A percentile compares a stretch with the other conserved stretches of the same genome.
These are phyloP conservation scores for Elsinoe batatas DNA, from an alignment of 2,329 filamentous ascomycete species.

Conservation along the genomic window DNA sequence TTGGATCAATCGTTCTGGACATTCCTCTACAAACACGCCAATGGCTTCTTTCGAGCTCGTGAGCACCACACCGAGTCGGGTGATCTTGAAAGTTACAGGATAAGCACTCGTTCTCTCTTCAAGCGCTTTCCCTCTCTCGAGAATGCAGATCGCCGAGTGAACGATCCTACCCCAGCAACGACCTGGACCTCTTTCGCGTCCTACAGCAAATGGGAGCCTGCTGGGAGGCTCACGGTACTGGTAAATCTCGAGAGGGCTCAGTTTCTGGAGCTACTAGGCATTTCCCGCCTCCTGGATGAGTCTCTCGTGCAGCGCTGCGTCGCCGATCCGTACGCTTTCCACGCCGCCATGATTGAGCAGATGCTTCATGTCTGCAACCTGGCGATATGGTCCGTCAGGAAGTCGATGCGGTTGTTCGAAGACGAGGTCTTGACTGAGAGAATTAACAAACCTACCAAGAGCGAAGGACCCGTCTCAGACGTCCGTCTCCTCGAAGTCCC, in stretches of 20 bases:
- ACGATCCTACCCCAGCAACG: too few relatives aligned
- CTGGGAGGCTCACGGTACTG: too few relatives aligned
- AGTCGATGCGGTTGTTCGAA: conserved; percentile 13
- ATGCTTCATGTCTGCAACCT: not conserved
- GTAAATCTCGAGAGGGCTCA: too few relatives aligned
- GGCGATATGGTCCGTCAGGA: conserved; percentile 13
- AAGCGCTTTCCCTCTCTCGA: not conserved
- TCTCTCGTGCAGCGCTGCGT: not conserved
- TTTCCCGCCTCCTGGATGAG: too few relatives aligned
- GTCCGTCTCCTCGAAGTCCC: conserved; percentile 15
- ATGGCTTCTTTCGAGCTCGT: not conserved
- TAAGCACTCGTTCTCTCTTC: not conserved
- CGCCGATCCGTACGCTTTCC: not conserved
- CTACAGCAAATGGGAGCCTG: too few relatives aligned
- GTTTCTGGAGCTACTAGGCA: too few relatives aligned
- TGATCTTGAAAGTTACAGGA: not conserved
- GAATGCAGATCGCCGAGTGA: not conserved
- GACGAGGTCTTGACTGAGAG: too few relatives aligned
- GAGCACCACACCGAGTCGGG: not conserved
- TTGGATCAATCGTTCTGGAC: not conserved
- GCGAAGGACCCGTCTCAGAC: too few relatives aligned
- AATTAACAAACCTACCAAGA: too few relatives aligned
- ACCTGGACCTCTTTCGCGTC: too few relatives aligned
- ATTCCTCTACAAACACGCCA: not conserved
- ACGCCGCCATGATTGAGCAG: not conserved